Percentiles rank a stretch among this genome's conserved stretches.
Conservation (phyloP, 352 stramenopile species). For the Globisporangium canariense region DNA sequence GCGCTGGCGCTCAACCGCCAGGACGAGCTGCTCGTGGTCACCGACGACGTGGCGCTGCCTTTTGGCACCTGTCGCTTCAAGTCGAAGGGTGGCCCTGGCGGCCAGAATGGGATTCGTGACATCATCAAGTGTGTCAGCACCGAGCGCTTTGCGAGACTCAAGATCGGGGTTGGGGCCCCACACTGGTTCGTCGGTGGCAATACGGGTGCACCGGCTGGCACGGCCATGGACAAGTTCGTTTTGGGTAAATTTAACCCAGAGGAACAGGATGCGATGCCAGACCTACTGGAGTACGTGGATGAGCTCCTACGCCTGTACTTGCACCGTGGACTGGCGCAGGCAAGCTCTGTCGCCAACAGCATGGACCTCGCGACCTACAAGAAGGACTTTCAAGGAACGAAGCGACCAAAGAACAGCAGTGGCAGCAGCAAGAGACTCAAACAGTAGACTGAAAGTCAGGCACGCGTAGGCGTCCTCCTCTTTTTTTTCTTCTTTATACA, state of each 20-base stretch:
- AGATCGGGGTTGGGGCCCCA: constrained; percentile 73
- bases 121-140: constrained; percentile 83
- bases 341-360: constrained; percentile 71
- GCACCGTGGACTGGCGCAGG: constrained; percentile 72
- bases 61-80: constrained; percentile 85
- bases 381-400: constrained; percentile 26
- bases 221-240: constrained; percentile 82
- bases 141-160: constrained; percentile 80
- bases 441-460: background rate
- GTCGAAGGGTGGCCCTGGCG: constrained; percentile 64
- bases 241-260: constrained; percentile 72
- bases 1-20: constrained; percentile 72
- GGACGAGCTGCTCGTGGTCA: constrained; percentile 81
- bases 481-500: background rate
- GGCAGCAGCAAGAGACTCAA: constrained; percentile 17
- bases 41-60: constrained; percentile 76
- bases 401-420: constrained; percentile 15
- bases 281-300: constrained; percentile 63
- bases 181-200: constrained; percentile 74
- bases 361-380: constrained; percentile 63
- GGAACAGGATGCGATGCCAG: constrained; percentile 68
- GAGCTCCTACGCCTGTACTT: constrained; percentile 80
- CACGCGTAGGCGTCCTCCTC: background rate
- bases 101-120: constrained; percentile 80
- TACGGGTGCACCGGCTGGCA: constrained; percentile 65